A percentile compares a stretch with the other conserved stretches of the same genome.
Conservation (phyloP, 2,329 filamentous ascomycete genomes). For the Chrysoporthe cubensis region DNA sequence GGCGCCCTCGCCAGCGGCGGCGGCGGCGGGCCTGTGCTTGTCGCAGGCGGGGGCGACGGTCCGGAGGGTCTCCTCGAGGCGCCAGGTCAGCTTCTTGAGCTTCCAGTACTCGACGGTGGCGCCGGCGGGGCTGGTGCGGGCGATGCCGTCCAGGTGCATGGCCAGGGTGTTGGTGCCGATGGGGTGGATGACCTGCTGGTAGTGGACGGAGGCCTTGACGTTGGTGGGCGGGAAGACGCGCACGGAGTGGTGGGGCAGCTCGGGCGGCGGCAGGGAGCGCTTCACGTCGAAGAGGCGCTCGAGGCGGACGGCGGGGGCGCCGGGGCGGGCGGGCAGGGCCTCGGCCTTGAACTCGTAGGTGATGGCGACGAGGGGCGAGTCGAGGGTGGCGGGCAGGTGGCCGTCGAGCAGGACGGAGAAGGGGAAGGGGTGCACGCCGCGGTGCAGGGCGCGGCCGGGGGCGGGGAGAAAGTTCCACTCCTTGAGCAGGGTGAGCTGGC, state of each 20-base stretch:
- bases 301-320: constrained; percentile 56
- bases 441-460: constrained; percentile 50
- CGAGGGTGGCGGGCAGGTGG: constrained; percentile 81
- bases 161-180: constrained; percentile 79
- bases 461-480: constrained; percentile 76
- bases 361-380: constrained; percentile 72
- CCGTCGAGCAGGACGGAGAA: constrained; percentile 88
- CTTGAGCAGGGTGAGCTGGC: constrained; percentile 73
- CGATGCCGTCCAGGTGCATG: constrained; percentile 84
- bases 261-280: constrained; percentile 75
- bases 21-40: constrained; percentile 66
- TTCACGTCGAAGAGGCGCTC: constrained; percentile 72
- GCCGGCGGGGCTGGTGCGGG: constrained; percentile 68
- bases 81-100: constrained; percentile 89
- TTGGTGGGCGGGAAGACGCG: constrained; percentile 97
- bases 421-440: constrained; percentile 76
- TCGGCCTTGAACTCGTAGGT: constrained; percentile 78
- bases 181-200: constrained; percentile 83
- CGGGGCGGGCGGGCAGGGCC: constrained; percentile 58
- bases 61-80: constrained; percentile 85
- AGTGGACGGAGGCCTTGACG: constrained; percentile 81
- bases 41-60: constrained; percentile 78
- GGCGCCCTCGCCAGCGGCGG: constrained; percentile 46
- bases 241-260: constrained; percentile 83
- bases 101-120: constrained; percentile 82